Evolutionary conservation across 495 filamentous ascomycete species (phyloP).

Genomic region (Penicillium soppii): DNA sequence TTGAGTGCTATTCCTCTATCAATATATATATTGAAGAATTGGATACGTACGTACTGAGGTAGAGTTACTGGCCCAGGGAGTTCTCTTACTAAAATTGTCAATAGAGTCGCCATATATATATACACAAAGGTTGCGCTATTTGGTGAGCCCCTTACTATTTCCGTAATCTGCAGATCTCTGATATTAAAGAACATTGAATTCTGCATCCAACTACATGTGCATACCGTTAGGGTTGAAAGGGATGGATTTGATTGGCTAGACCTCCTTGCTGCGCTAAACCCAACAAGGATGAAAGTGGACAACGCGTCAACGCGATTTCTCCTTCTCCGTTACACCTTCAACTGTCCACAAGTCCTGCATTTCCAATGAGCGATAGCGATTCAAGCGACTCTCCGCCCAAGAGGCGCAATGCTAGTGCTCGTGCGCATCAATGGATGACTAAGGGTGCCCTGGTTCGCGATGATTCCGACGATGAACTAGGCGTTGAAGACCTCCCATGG

Average conservation of each 20-base stretch:
- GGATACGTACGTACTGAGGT: too few species aligned
- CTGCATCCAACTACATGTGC: too few species aligned
- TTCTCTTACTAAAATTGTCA: too few species aligned
- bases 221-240: background rate
- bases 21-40: too few species aligned
- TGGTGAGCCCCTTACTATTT: too few species aligned
- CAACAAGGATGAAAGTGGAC: constrained; percentile 39
- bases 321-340: constrained; percentile 6
- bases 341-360: background rate
- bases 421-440: constrained; percentile 61
- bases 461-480: constrained; percentile 90
- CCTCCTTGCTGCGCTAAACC: constrained; percentile 24
- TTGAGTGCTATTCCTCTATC: too few species aligned
- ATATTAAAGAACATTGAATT: too few species aligned
- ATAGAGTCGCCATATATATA: too few species aligned
- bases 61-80: too few species aligned
- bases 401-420: constrained; percentile 32
- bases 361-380: constrained; percentile 10
- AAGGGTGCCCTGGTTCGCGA: constrained; percentile 69
- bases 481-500: constrained; percentile 83
- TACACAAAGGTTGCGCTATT: too few species aligned
- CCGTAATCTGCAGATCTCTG: too few species aligned
- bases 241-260: constrained; percentile 11
- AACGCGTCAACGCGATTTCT: constrained; percentile 31
- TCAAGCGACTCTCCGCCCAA: constrained; percentile 15